phyloP scores from a whole-genome alignment of 2,329 filamentous ascomycete genomes.

The Scytalidium sp. region DNA sequence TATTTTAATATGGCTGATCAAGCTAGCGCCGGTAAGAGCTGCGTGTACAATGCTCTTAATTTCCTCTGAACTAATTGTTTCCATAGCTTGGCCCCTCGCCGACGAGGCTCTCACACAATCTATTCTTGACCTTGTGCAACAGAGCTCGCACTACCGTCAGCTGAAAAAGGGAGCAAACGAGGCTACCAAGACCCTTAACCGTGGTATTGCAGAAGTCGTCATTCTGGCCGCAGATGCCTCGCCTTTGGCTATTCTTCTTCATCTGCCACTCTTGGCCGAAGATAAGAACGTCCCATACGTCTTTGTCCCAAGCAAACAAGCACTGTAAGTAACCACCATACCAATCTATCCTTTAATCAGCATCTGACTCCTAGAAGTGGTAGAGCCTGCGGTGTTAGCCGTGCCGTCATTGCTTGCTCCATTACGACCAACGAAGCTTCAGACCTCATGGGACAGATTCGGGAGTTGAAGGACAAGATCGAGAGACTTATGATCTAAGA shows the following conservation, averaged over 20 bases:
- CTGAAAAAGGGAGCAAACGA: conserved; percentile 89
- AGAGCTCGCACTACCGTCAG: conserved; percentile 59
- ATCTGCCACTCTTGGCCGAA: conserved; percentile 85
- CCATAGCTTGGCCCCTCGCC: conserved; percentile 66
- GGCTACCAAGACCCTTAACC: conserved; percentile 81
- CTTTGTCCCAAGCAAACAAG: conserved; percentile 74
- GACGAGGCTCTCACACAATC: conserved; percentile 74
- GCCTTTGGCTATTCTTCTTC: conserved; percentile 83
- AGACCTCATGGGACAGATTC: conserved; percentile 85
- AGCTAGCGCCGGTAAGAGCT: neutral
- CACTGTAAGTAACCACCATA: conserved; percentile 44
- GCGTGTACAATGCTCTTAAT: neutral
- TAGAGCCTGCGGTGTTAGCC: conserved; percentile 83
- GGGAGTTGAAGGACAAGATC: conserved; percentile 88
- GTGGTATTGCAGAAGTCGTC: conserved; percentile 86
- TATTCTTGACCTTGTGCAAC: conserved; percentile 77
- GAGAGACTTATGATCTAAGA: conserved; percentile 89
- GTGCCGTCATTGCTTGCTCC: conserved; percentile 80
- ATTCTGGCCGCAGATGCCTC: conserved; percentile 86
- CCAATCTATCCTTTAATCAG: neutral
- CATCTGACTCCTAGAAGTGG: conserved; percentile 37
- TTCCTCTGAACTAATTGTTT: neutral
- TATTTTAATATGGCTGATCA: neutral
- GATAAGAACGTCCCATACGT: conserved; percentile 75
- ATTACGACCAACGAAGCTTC: conserved; percentile 92